Conservation (phyloP, 2,329 filamentous ascomycete genomes). For the Stenocarpella maydis region DNA sequence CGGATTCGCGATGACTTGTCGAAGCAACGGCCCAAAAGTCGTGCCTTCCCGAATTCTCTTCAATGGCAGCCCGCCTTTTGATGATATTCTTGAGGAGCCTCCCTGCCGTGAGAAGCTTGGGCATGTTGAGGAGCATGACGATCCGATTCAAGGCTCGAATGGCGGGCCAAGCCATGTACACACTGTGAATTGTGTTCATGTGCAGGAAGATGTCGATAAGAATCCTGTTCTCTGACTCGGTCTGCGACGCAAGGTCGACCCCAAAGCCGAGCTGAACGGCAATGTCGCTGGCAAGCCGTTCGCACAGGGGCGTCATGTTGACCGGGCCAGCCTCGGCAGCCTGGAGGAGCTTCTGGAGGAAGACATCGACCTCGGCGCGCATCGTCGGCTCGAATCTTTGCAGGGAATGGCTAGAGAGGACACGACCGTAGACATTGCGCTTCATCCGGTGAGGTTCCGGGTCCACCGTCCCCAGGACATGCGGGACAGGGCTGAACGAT, state of each 20-base stretch:
- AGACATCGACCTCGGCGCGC: slow-evolving; percentile 16
- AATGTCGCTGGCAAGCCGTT: slow-evolving; percentile 2
- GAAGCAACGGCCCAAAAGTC: too few relatives aligned
- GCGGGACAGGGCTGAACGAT: neutral
- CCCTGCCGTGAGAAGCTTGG: too few relatives aligned
- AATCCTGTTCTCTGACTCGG: neutral
- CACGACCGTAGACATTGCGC: slow-evolving; percentile 32
- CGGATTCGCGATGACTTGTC: too few relatives aligned
- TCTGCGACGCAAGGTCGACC: neutral
- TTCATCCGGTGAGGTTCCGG: slow-evolving; percentile 32
- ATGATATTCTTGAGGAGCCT: too few relatives aligned
- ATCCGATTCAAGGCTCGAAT: too few relatives aligned
- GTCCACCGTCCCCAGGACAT: slow-evolving; percentile 34
- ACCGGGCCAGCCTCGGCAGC: neutral
- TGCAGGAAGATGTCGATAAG: neutral
- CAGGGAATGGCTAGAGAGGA: slow-evolving; percentile 36
- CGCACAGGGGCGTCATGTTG: neutral
- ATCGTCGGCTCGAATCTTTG: slow-evolving; percentile 37
- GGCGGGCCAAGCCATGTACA: slow-evolving; percentile 28
- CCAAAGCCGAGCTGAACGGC: slow-evolving; percentile 8
- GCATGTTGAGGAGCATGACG: too few relatives aligned
- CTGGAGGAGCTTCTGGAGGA: neutral
- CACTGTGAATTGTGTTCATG: neutral
- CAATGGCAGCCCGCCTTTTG: too few relatives aligned
- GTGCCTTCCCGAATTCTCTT: too few relatives aligned